phyloP scores from a whole-genome alignment of 345 rosid genomes.

The Rhodomyrtus tomentosa region DNA sequence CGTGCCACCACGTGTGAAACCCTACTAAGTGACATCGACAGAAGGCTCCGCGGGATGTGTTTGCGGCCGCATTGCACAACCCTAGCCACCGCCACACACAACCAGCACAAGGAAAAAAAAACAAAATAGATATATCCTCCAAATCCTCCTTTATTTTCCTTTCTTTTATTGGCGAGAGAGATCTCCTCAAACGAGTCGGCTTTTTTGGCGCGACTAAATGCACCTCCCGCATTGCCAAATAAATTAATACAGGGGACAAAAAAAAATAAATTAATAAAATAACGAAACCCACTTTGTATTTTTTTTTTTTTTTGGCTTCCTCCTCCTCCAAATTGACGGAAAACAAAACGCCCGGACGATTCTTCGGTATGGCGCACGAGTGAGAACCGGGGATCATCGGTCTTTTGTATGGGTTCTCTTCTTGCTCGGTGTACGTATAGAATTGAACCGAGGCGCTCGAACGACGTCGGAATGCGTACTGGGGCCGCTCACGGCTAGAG shows the following conservation, averaged over 20 bases:
- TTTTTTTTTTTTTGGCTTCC: background rate
- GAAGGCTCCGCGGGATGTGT: slow-evolving; percentile 9
- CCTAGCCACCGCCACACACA: slow-evolving; percentile 25
- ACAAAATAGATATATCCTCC: background rate
- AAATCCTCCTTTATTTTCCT: background rate
- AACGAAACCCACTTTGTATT: background rate
- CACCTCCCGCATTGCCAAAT: background rate
- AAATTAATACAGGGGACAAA: background rate
- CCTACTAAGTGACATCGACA: background rate
- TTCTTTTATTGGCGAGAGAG: background rate
- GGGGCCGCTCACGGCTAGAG: too few relatives aligned
- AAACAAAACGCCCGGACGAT: background rate
- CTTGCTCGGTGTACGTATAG: background rate
- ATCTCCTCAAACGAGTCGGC: background rate
- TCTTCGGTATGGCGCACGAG: background rate
- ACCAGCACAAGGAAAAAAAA: background rate
- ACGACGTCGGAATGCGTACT: background rate
- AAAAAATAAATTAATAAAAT: background rate
- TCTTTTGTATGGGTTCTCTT: background rate
- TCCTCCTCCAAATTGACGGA: background rate
- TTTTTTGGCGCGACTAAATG: background rate
- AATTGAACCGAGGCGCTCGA: background rate
- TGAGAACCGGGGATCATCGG: background rate
- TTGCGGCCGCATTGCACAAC: slow-evolving; percentile 5
- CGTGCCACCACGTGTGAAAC: background rate